Evolutionary conservation across 352 stramenopile species (phyloP).

Genomic region (Elongisporangium undulatum): DNA sequence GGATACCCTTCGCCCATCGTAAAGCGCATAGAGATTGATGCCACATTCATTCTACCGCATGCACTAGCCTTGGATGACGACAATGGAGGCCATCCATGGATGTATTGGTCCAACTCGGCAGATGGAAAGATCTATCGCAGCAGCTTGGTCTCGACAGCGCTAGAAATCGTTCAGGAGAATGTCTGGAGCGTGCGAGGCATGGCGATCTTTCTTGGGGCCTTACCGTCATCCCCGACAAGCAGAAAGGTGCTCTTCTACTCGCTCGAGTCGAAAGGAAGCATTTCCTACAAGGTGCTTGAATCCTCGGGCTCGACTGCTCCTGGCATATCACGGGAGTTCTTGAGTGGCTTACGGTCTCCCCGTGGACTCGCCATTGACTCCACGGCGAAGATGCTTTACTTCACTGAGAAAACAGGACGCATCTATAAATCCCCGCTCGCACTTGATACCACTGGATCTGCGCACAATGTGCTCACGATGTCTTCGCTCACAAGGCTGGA

Average conservation of each 20-base stretch:
- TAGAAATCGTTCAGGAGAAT: slow-evolving; percentile 33
- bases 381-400: slow-evolving; percentile 35
- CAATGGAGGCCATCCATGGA: slow-evolving; percentile 17
- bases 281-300: slow-evolving; percentile 20
- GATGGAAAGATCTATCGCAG: slow-evolving; percentile 64
- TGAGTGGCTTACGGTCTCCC: slow-evolving; percentile 39
- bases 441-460: slow-evolving; percentile 1
- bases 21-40: slow-evolving; percentile 31
- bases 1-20: slow-evolving; percentile 51
- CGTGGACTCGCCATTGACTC: slow-evolving; percentile 43
- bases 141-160: slow-evolving; percentile 32
- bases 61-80: slow-evolving; percentile 40
- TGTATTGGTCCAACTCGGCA: slow-evolving; percentile 72
- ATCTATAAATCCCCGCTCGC: slow-evolving; percentile 26
- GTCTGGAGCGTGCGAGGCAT: slow-evolving; percentile 57
- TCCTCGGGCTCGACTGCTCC: neutral
- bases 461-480: slow-evolving; percentile 29
- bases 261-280: slow-evolving; percentile 52
- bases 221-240: neutral
- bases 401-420: slow-evolving; percentile 67
- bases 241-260: slow-evolving; percentile 39
- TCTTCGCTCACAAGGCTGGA: slow-evolving; percentile 47
- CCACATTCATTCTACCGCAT: slow-evolving; percentile 32
- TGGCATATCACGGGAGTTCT: slow-evolving; percentile 11
- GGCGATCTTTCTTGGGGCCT: slow-evolving; percentile 7